Conservation (phyloP, 371 early-diverging fungal species). For the Sporodiniella umbellata region DNA sequence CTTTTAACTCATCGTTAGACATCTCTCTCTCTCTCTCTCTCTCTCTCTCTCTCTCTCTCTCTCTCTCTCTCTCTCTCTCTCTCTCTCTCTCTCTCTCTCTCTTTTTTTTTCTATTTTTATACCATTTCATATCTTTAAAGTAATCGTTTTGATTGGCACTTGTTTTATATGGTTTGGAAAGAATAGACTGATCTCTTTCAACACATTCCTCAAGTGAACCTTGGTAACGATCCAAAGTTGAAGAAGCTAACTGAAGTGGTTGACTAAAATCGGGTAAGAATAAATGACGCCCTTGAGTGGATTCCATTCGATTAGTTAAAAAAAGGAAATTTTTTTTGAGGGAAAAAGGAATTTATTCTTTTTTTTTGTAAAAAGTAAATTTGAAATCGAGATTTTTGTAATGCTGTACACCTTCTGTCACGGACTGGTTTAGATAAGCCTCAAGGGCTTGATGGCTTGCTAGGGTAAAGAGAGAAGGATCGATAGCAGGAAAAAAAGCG, state of each 20-base stretch:
- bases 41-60: no score
- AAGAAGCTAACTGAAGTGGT: constrained; percentile 14
- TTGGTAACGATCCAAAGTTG: constrained; percentile 27
- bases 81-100: no score
- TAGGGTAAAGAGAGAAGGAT: constrained; percentile 17
- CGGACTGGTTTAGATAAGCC: constrained; percentile 32
- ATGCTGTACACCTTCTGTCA: constrained; percentile 40
- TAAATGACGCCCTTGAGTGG: no score
- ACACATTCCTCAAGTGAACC: constrained; percentile 14
- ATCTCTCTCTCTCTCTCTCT: no score
- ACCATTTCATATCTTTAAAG: constrained; percentile 42
- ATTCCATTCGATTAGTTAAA: no score
- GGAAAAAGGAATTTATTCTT: no score
- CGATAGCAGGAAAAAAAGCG: constrained; percentile 63
- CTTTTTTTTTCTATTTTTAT: no score
- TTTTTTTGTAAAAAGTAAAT: constrained; percentile 43
- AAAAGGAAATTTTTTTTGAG: no score
- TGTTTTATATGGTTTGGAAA: no score
- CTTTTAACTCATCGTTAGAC: no score
- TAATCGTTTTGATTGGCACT: constrained; percentile 28
- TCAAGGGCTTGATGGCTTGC: constrained; percentile 40
- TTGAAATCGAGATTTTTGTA: constrained; percentile 42
- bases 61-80: no score
- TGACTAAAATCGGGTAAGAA: constrained; percentile 18
- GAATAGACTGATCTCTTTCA: no score